Evolutionary conservation across 345 rosid genomes (phyloP), one percentile per base, ranked within the genome.

Genomic region (Dovyalis caffra): DNA sequence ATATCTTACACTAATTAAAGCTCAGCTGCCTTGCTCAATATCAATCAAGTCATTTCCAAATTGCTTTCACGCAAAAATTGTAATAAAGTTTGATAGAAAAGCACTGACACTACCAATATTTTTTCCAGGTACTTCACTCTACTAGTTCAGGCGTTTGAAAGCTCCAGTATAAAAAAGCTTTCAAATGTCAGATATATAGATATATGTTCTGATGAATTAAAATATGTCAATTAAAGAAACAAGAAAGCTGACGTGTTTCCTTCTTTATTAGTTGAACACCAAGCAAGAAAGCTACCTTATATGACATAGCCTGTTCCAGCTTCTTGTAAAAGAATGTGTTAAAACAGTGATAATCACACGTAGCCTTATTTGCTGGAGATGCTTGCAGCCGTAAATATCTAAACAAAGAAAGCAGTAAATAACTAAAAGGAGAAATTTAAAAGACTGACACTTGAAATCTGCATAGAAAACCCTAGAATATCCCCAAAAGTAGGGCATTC

Each of bases 251-350:
- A 21, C 25, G 47, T 45, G 1, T 25, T 43, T 72, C 26, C 66
- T 20, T 40, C 20, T 45, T 43, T 70, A 12, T 20, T 40, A 40
- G 47, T 40, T 40, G 12, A 40, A 12, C 26, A 26, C 61, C 20
- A 53, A 71, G 45, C 47, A 77, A 71, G 69, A 58, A 45, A 79
- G 61, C 74, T 82, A 95, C 97, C 97, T 88, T 89, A 80, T 74
- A 78, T 11, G 90, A 75, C 26, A 92, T 86, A 77, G 93, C 95
- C 67, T 89, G 91, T 79, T 74, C 86, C 72, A 95, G 97, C 89
- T 92, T 92, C 77, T 82, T 84, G 86, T 95, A 95, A 79, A 92
- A 95, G 79, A 88, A 95, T 43, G 97, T 95, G 76, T 88, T 91
- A 78, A 92, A 92, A 77, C 91, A 86, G 78, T 90, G 97, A 79